A percentile compares a stretch with the other conserved stretches of the same genome.
Evolutionary conservation across 371 early-diverging fungal genomes (phyloP).

Genomic region (Globomyces sp.): DNA sequence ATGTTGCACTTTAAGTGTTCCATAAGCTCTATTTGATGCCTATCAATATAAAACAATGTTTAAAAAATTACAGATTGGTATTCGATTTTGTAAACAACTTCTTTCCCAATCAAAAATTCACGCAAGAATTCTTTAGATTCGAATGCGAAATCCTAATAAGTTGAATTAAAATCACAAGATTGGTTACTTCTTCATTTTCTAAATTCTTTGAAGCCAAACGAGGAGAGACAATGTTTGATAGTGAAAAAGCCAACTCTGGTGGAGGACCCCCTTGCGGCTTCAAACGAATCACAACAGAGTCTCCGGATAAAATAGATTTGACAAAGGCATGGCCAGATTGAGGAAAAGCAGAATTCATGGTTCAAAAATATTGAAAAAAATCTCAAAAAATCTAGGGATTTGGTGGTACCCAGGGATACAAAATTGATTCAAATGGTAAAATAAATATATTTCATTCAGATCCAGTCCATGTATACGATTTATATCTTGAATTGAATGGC

Average conservation of each 20-base stretch:
- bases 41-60: too few relatives aligned
- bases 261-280: conserved; percentile 80
- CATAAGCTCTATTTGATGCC: conserved; percentile 38
- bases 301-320: conserved; percentile 88
- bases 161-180: neutral
- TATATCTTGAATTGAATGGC: too few relatives aligned
- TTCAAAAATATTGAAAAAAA: too few relatives aligned
- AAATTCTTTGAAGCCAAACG: conserved; percentile 10
- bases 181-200: neutral
- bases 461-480: too few relatives aligned
- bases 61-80: conserved; percentile 37
- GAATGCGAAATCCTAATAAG: conserved; percentile 73
- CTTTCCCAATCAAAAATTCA: conserved; percentile 82
- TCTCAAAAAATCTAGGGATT: too few relatives aligned
- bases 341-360: neutral
- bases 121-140: conserved; percentile 88
- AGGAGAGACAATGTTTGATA: conserved; percentile 63
- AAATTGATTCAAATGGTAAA: too few relatives aligned
- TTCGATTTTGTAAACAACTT: conserved; percentile 79
- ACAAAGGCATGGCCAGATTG: conserved; percentile 35
- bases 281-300: conserved; percentile 85
- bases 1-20: conserved; percentile 46
- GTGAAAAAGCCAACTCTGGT: conserved; percentile 77
- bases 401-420: too few relatives aligned
- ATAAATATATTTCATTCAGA: too few relatives aligned